phyloP scores from a whole-genome alignment of 257 asterid species.

The Solanum paucissectum region DNA sequence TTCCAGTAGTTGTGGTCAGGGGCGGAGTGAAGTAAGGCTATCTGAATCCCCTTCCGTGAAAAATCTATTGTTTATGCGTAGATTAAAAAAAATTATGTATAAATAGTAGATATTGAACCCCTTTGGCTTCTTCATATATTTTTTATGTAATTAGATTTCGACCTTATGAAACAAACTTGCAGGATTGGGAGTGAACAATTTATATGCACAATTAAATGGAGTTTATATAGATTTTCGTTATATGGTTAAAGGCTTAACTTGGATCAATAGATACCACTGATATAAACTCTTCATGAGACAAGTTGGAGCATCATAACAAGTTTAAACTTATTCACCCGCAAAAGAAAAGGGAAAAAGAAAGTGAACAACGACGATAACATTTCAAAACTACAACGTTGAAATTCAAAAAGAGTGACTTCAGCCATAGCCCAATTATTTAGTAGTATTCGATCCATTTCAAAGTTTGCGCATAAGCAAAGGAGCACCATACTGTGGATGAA shows the following conservation, averaged over 20 bases:
- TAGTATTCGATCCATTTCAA: neutral
- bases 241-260: neutral
- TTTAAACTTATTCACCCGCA: neutral
- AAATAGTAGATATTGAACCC: too few species aligned
- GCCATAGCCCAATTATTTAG: neutral
- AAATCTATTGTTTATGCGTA: too few species aligned
- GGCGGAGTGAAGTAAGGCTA: neutral
- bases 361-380: neutral
- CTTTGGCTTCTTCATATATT: too few species aligned
- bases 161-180: too few species aligned
- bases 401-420: neutral
- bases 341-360: neutral
- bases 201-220: neutral
- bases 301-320: neutral
- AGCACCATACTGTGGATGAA: slow-evolving; percentile 23
- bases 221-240: too few species aligned
- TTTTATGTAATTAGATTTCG: too few species aligned
- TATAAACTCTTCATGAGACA: neutral
- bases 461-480: slow-evolving; percentile 11
- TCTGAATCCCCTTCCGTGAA: too few species aligned
- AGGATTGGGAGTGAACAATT: too few species aligned
- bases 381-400: neutral
- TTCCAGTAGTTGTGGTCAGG: neutral
- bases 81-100: too few species aligned
- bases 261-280: neutral